These are phyloP conservation scores for Coprinellus micaceus DNA, from an alignment of 768 basidiomycete genomes.

Conservation along the genomic window DNA sequence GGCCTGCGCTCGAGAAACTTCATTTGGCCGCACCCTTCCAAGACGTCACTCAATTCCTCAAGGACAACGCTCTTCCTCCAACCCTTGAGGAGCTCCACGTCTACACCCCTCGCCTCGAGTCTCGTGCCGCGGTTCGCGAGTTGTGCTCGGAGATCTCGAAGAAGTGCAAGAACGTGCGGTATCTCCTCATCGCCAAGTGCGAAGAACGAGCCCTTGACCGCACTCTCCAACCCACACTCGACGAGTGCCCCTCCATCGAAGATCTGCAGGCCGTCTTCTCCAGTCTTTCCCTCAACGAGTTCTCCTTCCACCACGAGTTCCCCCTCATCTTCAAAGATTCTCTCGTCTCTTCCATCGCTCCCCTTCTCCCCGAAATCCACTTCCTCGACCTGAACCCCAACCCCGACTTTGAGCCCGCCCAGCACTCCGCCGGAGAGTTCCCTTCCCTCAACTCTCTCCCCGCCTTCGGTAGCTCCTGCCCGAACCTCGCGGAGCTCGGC, in stretches of 20 bases:
- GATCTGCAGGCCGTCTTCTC: conserved; percentile 34
- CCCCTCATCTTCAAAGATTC: conserved; percentile 35
- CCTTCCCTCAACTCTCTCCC: conserved; percentile 34
- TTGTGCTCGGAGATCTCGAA: conserved; percentile 44
- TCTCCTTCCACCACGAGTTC: conserved; percentile 38
- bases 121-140: conserved; percentile 36
- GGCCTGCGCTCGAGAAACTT: conserved; percentile 1
- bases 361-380: conserved; percentile 42
- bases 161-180: conserved; percentile 44
- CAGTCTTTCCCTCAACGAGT: conserved; percentile 28
- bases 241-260: conserved; percentile 24
- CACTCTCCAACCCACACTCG: conserved; percentile 1
- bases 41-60: conserved; percentile 44
- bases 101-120: conserved; percentile 44
- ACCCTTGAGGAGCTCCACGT: conserved; percentile 51
- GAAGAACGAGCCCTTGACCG: conserved; percentile 9
- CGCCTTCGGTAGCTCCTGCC: conserved; percentile 39
- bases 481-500: conserved; percentile 37
- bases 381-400: conserved; percentile 38
- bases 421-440: conserved; percentile 26
- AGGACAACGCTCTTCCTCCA: conserved; percentile 39
- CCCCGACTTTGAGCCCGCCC: conserved; percentile 34
- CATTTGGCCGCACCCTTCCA: conserved; percentile 24
- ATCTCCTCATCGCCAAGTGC: conserved; percentile 38
- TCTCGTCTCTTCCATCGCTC: conserved; percentile 45